Base-by-base conservation (phyloP, 352 stramenopile genomes). In the Phytophthora multivora region DNA sequence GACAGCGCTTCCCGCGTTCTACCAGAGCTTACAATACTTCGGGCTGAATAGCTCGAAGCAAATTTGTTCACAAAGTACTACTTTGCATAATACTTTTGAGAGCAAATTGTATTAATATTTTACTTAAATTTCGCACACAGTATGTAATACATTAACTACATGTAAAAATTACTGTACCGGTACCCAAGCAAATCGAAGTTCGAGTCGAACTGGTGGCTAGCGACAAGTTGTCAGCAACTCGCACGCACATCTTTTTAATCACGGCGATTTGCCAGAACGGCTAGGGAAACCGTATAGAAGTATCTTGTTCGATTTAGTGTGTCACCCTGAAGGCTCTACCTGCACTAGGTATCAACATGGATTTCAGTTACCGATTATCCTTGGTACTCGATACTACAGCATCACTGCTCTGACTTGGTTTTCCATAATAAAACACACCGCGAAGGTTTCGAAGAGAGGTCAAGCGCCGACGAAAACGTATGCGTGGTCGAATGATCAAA, bases 401-500 rank as follows among this genome's bases (percentile, higher is more conserved):
- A 42, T 19, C 11, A 2, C 5, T 6, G 19, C 38, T 13, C 15
- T 3, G 38, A 40, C 2, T 19, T 18, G 5, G 13, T 19, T n/a
- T 16, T n/a, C 12, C 30, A 36, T 40, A 19, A 6, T 40, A 10
- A 8, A 40, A 15, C n/a, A 3, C n/a, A 13, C 8, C 35, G 35
- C 3, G 28, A 33, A 4, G 28, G 7, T 33, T 21, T 13, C 10
- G 9, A 8, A 5, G 26, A n/a, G 16, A 6, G 39, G 45, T 33
- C 46, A 52, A 30, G 25, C 25, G 25, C 6, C 26, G 26, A 33
- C 8, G 28, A 33, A 33, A 11, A 33, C 28, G 30, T 42, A 53
- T 42, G 47, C 21, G 47, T 53, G 30, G 30, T 54, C 28, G 30
- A 41, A 53, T 21, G 12, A 25, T 15, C 18, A 43, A 54, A 43